Base-by-base conservation (phyloP, 208 protist genomes). In the Leishmania tarentolae region DNA sequence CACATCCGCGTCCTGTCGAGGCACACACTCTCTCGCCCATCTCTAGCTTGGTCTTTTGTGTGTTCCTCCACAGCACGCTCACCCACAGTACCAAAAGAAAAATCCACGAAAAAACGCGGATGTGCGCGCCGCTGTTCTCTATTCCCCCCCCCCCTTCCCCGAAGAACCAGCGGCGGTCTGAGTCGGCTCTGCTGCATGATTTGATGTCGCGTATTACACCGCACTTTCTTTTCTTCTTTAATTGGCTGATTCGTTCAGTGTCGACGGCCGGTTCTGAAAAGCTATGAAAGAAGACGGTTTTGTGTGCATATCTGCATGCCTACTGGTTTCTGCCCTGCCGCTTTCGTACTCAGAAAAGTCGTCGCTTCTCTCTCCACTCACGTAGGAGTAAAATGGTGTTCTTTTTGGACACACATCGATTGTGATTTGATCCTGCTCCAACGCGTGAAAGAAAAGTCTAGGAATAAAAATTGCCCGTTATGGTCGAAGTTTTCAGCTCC, bases 1-100 rank as follows among this genome's bases (percentile, higher is more conserved):
- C 8, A 59, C 24, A n/a, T 28, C 53, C 53, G 17, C 24, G 19
- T 59, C 53, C 21, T 21, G 53, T 28, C 19, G 21, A 15, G 9
- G 9, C 53, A 59, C 47, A n/a, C 53, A 59, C 47, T 52, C 53
- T 59, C 78, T 86, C 70, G 70, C 65, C 66, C 76, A 61, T 61
- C 73, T 74, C 79, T 72, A 61, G 13, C 21, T 24, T 72, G 9
- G 9, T 13, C 11, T 70, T 52, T n/a, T 42, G 42, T 42, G 42
- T 65, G 40, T 31, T 83, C 2, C 42, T 46, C 11, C 37, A 21
- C 37, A 5, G 65, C 65, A 19, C 5, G 65, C 37, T 17, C n/a
- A 15, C 8, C 21, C 19, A 8, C 6, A 71, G 37, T 47, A 59
- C 1, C 19, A 21, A 59, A 59, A 59, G 28, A 5, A 13, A 28